These are phyloP conservation scores for Pleurotus tuber-regium DNA, from an alignment of 768 basidiomycete genomes.

Conservation along the genomic window DNA sequence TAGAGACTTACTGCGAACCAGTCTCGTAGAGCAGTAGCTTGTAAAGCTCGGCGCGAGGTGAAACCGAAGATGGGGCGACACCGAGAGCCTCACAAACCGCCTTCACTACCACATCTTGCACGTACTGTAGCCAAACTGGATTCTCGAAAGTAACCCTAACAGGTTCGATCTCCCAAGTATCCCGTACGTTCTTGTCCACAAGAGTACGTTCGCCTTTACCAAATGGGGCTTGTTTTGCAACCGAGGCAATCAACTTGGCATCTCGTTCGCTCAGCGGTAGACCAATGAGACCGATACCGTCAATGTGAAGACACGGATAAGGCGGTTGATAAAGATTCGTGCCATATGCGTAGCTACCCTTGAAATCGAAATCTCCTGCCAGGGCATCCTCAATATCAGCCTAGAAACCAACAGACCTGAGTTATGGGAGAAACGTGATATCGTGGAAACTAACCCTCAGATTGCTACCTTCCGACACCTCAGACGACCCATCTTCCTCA, in stretches of 20 bases:
- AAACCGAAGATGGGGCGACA: slow-evolving; percentile 22
- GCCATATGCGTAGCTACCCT: slow-evolving; percentile 31
- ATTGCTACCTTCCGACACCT: too few relatives aligned
- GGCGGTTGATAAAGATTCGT: slow-evolving; percentile 25
- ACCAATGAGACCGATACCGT: slow-evolving; percentile 38
- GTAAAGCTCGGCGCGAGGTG: slow-evolving; percentile 38
- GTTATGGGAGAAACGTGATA: too few relatives aligned
- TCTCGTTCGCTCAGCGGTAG: slow-evolving; percentile 40
- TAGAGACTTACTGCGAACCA: slow-evolving; percentile 43
- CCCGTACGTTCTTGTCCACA: slow-evolving; percentile 40
- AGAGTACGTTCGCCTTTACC: slow-evolving; percentile 42
- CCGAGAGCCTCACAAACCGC: slow-evolving; percentile 36
- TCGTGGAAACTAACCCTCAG: too few relatives aligned
- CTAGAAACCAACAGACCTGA: too few relatives aligned
- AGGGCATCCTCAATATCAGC: slow-evolving; percentile 29
- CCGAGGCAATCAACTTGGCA: slow-evolving; percentile 33
- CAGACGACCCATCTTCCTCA: too few relatives aligned
- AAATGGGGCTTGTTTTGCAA: slow-evolving; percentile 39
- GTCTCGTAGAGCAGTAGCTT: slow-evolving; percentile 48
- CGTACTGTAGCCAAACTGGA: slow-evolving; percentile 34
- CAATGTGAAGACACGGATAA: slow-evolving; percentile 38
- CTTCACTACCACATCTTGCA: slow-evolving; percentile 25
- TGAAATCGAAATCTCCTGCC: slow-evolving; percentile 26
- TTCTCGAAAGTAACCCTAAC: slow-evolving; percentile 36
- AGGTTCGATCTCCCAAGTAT: slow-evolving; percentile 53